A percentile compares a stretch with the other conserved stretches of the same genome.
phyloP scores from a whole-genome alignment of 768 basidiomycete species.

The Rhodosporidiobolus odoratus region DNA sequence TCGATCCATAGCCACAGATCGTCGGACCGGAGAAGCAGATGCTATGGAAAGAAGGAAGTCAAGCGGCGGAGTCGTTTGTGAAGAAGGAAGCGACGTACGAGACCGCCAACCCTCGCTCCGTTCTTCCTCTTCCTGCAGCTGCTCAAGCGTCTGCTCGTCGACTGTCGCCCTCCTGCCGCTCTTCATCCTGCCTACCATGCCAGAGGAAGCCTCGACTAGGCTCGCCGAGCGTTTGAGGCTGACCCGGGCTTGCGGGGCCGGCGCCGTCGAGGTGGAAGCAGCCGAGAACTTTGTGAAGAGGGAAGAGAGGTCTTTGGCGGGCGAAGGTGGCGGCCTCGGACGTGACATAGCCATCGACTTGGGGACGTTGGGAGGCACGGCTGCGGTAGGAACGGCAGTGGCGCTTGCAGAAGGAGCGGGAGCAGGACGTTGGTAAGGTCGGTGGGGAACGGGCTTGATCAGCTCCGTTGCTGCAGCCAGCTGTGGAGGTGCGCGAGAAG shows the following conservation, averaged over 20 bases:
- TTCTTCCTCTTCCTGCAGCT: background rate
- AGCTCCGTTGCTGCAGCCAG: no score
- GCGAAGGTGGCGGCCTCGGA: background rate
- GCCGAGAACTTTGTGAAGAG: conserved; percentile 24
- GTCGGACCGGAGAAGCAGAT: background rate
- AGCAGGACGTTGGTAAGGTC: no score
- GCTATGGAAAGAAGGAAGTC: background rate
- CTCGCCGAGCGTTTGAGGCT: background rate
- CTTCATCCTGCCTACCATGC: background rate
- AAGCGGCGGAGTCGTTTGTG: background rate
- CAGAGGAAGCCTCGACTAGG: background rate
- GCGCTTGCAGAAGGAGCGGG: background rate
- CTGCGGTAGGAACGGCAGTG: background rate
- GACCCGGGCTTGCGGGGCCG: background rate
- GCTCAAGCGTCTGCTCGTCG: background rate
- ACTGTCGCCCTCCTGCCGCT: background rate
- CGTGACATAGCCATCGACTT: background rate
- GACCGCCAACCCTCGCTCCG: background rate
- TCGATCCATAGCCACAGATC: conserved; percentile 5
- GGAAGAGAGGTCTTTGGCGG: conserved; percentile 22
- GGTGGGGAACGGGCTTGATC: no score
- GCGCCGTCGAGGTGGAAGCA: background rate
- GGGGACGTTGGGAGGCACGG: background rate
- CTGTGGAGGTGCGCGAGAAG: no score
- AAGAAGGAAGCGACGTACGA: background rate